Base-by-base conservation (phyloP, 768 basidiomycete species). In the Leccinum sublutescens region DNA sequence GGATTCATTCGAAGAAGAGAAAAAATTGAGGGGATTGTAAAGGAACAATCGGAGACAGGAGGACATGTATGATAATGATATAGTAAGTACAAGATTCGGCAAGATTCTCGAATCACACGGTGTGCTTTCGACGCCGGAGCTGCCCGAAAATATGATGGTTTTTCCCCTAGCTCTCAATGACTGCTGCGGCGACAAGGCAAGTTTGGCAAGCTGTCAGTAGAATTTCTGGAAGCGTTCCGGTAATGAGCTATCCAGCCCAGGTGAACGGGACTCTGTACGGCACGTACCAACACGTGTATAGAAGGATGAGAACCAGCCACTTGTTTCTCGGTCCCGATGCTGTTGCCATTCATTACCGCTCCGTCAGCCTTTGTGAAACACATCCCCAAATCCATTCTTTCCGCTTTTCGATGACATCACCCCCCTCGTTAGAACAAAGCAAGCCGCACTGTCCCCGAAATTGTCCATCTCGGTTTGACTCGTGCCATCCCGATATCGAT, bases 1-100 rank as follows among this genome's bases (percentile, higher is more conserved):
- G 59, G 71, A 73, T 50, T 72, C 80, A 4, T 85, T 82, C 40
- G 75, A 82, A 60, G 79, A 82, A 54, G 80, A 82, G 49, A 74
- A 74, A 50, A 62, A 54, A 38, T 38, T 6, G 29, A 60, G 59
- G 27, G 50, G 33, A 34, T 27, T 62, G 27, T 68, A 36, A 63
- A n/a, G 12, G 15, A 34, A 21, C 10, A 23, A 34, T n/a, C 5
- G 0, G 14, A 19, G 11, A 40, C 2, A 38, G 17, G 17, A 17
- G 38, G 14, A 25, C 21, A 7, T 9, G 19, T 45, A 15, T 14
- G 10, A 8, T 31, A 17, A 34, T 21, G 29, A 38, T 31, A 15
- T 33, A 49, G 7, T 17, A 7, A 56, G 33, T n/a, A 8, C 31
- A 33, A 25, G 14, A 8, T 47, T 43, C n/a, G 56, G 59, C 51